Evolutionary conservation across 225 moss, liverwort and hornwort genomes (phyloP).

Genomic region (Physcomitrellopsis africana): DNA sequence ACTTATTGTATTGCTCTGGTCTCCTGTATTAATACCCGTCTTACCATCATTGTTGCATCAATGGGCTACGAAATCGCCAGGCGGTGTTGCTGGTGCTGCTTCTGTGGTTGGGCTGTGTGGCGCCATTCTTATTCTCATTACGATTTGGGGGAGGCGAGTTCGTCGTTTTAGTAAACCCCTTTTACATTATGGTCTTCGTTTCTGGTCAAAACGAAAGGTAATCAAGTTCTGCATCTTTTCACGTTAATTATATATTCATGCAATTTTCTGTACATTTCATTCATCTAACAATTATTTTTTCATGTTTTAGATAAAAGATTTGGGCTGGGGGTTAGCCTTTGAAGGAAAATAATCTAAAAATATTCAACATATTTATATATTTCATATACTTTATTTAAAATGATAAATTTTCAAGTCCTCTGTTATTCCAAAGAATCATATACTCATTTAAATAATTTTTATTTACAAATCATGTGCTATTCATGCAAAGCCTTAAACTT

Average conservation of each 20-base stretch:
- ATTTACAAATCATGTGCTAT: too few species aligned
- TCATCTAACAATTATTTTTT: neutral
- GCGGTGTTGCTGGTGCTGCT: conserved; percentile 80
- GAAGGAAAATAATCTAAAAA: too few species aligned
- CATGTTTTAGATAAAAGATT: conserved; percentile 50
- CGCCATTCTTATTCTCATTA: conserved; percentile 80
- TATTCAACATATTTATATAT: too few species aligned
- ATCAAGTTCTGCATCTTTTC: neutral
- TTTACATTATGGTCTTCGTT: conserved; percentile 73
- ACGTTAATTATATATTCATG: too few species aligned
- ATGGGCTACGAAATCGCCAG: conserved; percentile 77
- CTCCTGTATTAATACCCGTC: conserved; percentile 89
- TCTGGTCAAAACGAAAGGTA: conserved; percentile 79
- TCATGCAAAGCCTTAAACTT: too few species aligned
- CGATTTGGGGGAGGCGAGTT: conserved; percentile 91
- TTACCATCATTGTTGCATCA: conserved; percentile 82
- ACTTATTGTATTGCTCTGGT: conserved; percentile 81
- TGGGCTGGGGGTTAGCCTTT: conserved; percentile 67
- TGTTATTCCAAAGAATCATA: too few species aligned
- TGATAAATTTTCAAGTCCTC: too few species aligned
- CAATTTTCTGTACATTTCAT: too few species aligned
- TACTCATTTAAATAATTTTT: too few species aligned
- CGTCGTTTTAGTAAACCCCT: conserved; percentile 85
- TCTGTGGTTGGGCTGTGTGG: conserved; percentile 86
- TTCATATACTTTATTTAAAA: too few species aligned